These are phyloP conservation scores for Metschnikowia dekortorum DNA, from an alignment of 805 yeast genomes.

Conservation along the genomic window DNA sequence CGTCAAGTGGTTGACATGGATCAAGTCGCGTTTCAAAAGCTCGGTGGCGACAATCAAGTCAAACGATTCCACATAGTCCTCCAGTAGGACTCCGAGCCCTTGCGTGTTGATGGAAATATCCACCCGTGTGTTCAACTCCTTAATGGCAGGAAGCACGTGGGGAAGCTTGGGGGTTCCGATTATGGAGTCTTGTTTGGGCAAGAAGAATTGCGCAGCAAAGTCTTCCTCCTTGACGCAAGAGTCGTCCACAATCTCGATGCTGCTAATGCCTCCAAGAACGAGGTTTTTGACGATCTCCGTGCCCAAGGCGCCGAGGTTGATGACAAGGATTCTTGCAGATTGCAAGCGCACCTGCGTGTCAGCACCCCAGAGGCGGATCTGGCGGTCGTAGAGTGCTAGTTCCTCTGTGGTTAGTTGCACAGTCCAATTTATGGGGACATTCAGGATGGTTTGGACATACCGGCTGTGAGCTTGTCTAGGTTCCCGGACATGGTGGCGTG, in stretches of 20 bases:
- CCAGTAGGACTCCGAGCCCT: constrained; percentile 14
- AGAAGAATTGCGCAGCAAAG: constrained; percentile 70
- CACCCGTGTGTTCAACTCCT: constrained; percentile 79
- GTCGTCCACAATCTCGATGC: constrained; percentile 64
- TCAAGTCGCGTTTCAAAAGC: constrained; percentile 37
- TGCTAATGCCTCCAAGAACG: constrained; percentile 83
- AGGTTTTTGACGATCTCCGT: constrained; percentile 80
- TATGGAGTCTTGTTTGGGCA: constrained; percentile 47
- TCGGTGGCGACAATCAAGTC: constrained; percentile 78
- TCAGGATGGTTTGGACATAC: constrained; percentile 10
- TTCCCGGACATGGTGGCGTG: neutral
- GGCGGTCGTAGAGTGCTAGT: constrained; percentile 89
- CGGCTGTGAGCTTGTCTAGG: constrained; percentile 17
- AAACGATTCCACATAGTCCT: constrained; percentile 47
- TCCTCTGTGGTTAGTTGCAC: constrained; percentile 48
- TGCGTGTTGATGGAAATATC: constrained; percentile 43
- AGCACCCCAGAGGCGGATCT: constrained; percentile 93
- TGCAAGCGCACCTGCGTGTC: constrained; percentile 81
- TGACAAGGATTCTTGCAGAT: constrained; percentile 62
- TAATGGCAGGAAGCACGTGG: constrained; percentile 52
- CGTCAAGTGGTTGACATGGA: constrained; percentile 49
- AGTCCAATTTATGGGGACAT: too few relatives aligned
- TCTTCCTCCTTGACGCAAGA: constrained; percentile 55
- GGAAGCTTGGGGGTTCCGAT: constrained; percentile 55
- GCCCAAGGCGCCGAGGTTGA: constrained; percentile 74